Percentiles rank a stretch among this genome's conserved stretches.
Conservation (phyloP, 2,329 filamentous ascomycete species). For the Claviceps pazoutovae region DNA sequence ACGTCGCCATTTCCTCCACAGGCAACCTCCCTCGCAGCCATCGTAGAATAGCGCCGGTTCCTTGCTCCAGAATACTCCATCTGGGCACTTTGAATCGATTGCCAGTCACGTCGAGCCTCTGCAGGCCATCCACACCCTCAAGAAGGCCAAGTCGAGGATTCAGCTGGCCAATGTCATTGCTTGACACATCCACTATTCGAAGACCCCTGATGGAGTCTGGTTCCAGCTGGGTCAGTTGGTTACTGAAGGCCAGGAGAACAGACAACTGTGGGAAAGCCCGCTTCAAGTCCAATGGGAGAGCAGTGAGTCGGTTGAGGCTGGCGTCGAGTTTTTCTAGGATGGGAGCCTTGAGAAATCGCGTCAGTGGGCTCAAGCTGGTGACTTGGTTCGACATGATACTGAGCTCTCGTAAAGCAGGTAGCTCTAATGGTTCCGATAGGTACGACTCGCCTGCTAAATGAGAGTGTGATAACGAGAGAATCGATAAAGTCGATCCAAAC, state of each 20-base stretch:
- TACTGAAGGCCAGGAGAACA: slow-evolving; percentile 63
- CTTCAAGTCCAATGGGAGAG: slow-evolving; percentile 50
- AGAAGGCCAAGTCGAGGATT: slow-evolving; percentile 71
- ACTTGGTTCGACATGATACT: slow-evolving; percentile 65
- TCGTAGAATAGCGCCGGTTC: slow-evolving; percentile 69
- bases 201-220: slow-evolving; percentile 63
- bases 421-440: slow-evolving; percentile 49
- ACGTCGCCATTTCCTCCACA: slow-evolving; percentile 41
- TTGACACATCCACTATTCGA: slow-evolving; percentile 62
- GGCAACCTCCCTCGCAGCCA: slow-evolving; percentile 72
- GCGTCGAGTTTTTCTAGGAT: slow-evolving; percentile 64
- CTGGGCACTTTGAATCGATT: slow-evolving; percentile 82
- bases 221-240: slow-evolving; percentile 59
- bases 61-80: slow-evolving; percentile 70
- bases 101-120: slow-evolving; percentile 63
- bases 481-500: slow-evolving; percentile 55
- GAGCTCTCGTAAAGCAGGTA: slow-evolving; percentile 64
- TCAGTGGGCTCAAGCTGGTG: slow-evolving; percentile 52
- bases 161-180: slow-evolving; percentile 73
- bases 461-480: slow-evolving; percentile 64
- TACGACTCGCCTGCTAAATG: slow-evolving; percentile 51
- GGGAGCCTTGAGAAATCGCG: slow-evolving; percentile 56
- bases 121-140: slow-evolving; percentile 43
- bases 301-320: slow-evolving; percentile 65
- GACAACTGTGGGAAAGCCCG: slow-evolving; percentile 55